Base-by-base conservation (phyloP, 108 stramenopile genomes). In the Nitzschia sp. region DNA sequence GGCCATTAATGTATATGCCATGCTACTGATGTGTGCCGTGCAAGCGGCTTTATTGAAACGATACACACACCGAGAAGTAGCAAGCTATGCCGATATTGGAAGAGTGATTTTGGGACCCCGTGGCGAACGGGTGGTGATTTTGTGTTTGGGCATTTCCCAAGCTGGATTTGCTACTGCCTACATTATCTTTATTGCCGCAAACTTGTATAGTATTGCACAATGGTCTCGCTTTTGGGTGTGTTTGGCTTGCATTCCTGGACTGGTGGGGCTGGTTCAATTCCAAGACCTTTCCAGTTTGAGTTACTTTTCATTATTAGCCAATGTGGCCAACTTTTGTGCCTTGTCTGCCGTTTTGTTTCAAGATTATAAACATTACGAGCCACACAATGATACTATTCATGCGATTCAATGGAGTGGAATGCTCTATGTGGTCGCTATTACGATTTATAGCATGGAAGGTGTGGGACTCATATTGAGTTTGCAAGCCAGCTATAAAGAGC, bases 161-260 rank as follows among this genome's bases (percentile, higher is more conserved):
- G 83, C 79, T 8, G 86, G 91, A 9, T 93, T 93, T 72, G 91
- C 88, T 9, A 93, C 88, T 19, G 88, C 88, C 13, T 93, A 93
- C 64, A 64, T 93, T 21, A 93, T 89, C 57, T 93, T 93, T 54
- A 88, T 93, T 32, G 82, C 88, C 0, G 86, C 86, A n/a, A 92
- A 92, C 66, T 55, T 92, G 0, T 62, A 76, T 24, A 84, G 66
- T 48, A 76, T 88, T 25, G 56, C 73, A 1, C 63, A 73, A 1
- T 33, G 71, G 18, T 54, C 74, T 15, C 60, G 90, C 9, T 69
- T 71, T n/a, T 2, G 61, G 46, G 70, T 86, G 31, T 86, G 87
- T 59, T 60, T 75, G 63, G 61, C 34, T 1, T 87, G 86, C 63
- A 72, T 93, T 18, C 91, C 91, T 6, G 74, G 85, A n/a, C 61